These are phyloP conservation scores for Pythium aquatile DNA, from an alignment of 352 stramenopile genomes.

Conservation along the genomic window DNA sequence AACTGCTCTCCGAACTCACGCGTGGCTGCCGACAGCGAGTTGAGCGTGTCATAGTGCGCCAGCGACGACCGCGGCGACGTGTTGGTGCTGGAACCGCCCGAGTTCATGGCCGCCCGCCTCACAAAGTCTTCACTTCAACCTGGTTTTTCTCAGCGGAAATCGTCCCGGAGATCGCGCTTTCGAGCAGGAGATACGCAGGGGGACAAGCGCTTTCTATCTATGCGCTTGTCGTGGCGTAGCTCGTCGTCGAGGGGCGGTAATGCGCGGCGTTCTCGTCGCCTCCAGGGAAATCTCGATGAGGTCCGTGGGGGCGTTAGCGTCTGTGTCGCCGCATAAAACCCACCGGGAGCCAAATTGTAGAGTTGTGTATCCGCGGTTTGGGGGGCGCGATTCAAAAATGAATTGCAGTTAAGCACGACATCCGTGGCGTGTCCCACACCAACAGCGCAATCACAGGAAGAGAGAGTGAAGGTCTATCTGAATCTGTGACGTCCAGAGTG, in stretches of 20 bases:
- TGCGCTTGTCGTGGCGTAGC: background rate
- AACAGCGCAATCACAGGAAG: background rate
- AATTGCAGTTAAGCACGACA: slow-evolving; percentile 20
- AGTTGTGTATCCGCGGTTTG: slow-evolving; percentile 4
- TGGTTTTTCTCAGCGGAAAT: background rate
- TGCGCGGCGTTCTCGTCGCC: slow-evolving; percentile 2
- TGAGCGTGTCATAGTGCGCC: slow-evolving; percentile 62
- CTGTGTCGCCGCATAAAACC: slow-evolving; percentile 28
- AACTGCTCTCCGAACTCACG: slow-evolving; percentile 76
- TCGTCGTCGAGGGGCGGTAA: background rate
- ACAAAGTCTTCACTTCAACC: slow-evolving; percentile 24
- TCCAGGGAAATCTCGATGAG: background rate
- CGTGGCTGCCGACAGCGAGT: slow-evolving; percentile 72
- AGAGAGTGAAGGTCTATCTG: slow-evolving; percentile 13
- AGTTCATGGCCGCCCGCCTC: slow-evolving; percentile 18
- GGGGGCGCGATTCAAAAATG: slow-evolving; percentile 23
- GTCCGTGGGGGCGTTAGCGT: slow-evolving; percentile 4
- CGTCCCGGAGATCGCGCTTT: background rate
- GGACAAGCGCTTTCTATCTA: slow-evolving; percentile 4
- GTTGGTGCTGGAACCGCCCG: slow-evolving; percentile 33
- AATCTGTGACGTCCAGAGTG: background rate
- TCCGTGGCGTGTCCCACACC: slow-evolving; percentile 21
- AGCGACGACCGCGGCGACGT: slow-evolving; percentile 39
- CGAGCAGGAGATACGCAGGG: background rate
- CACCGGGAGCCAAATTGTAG: slow-evolving; percentile 1